Evolutionary conservation across 306 rosid species (phyloP).

Genomic region (Carpinus fangiana): DNA sequence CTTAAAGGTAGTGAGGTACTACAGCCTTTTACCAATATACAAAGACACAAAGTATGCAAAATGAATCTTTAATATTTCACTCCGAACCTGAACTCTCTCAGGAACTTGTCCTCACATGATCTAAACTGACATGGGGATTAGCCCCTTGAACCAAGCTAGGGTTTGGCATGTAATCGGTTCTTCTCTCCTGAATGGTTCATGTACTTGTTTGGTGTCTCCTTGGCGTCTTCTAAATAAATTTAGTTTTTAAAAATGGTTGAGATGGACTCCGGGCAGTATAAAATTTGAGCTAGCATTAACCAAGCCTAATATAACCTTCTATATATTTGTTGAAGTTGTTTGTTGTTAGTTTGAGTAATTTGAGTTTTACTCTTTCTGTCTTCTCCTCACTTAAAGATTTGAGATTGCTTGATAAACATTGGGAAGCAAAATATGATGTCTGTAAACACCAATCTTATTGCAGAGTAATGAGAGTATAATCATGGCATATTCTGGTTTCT

Average conservation of each 20-base stretch:
- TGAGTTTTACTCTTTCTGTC: no score
- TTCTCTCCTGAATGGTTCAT: neutral
- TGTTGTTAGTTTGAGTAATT: no score
- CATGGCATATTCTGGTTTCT: conserved; percentile 14
- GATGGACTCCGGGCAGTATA: no score
- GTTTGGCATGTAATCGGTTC: neutral
- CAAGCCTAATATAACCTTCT: no score
- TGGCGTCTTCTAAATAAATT: neutral
- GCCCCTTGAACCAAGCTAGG: neutral
- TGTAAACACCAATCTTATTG: neutral
- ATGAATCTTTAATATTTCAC: neutral
- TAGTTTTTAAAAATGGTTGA: no score
- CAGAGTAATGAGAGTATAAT: neutral
- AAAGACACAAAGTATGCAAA: neutral
- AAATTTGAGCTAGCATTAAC: no score
- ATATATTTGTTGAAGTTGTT: no score
- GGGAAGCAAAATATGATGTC: neutral
- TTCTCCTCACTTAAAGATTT: no score
- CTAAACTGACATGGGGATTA: neutral
- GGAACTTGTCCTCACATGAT: neutral
- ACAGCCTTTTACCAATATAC: neutral
- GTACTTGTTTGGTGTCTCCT: neutral
- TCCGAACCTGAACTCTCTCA: neutral
- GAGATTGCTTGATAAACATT: neutral
- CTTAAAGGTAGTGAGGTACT: neutral